These are phyloP conservation scores for Starmera stellimalicola DNA, from an alignment of 1,139 yeast species.

Conservation along the genomic window DNA sequence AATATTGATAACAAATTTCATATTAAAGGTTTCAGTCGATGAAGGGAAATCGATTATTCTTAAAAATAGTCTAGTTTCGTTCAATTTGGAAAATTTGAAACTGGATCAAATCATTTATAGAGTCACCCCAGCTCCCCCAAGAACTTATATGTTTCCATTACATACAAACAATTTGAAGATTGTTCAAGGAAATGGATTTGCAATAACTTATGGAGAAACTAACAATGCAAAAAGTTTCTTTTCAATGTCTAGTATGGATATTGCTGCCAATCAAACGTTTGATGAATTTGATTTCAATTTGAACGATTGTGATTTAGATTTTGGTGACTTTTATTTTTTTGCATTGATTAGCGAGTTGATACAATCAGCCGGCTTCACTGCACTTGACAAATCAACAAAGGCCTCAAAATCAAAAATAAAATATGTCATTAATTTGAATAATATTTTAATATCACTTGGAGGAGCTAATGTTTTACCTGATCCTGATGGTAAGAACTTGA, in stretches of 20 bases:
- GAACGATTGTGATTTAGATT: slow-evolving; percentile 2
- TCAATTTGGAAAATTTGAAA: neutral
- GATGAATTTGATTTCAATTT: neutral
- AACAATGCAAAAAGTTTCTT: neutral
- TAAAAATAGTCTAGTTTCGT: neutral
- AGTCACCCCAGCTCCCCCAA: slow-evolving; percentile 1
- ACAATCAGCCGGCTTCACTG: neutral
- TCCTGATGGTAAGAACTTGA: too few relatives aligned
- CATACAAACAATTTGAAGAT: slow-evolving; percentile 1
- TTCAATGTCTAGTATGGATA: neutral
- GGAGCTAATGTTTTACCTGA: neutral
- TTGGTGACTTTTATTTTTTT: neutral
- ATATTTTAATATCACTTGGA: neutral
- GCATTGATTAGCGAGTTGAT: neutral
- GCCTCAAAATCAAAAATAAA: neutral
- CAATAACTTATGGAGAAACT: neutral
- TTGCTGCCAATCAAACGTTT: neutral
- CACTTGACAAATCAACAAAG: neutral
- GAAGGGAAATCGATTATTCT: neutral
- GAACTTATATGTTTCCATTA: neutral
- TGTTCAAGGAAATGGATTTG: neutral
- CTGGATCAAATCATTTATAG: neutral
- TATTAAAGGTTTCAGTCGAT: neutral
- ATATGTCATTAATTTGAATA: neutral
- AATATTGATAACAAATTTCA: neutral